Evolutionary conservation across 164 flowering plant species (phyloP).

Genomic region (Annona cherimola): DNA sequence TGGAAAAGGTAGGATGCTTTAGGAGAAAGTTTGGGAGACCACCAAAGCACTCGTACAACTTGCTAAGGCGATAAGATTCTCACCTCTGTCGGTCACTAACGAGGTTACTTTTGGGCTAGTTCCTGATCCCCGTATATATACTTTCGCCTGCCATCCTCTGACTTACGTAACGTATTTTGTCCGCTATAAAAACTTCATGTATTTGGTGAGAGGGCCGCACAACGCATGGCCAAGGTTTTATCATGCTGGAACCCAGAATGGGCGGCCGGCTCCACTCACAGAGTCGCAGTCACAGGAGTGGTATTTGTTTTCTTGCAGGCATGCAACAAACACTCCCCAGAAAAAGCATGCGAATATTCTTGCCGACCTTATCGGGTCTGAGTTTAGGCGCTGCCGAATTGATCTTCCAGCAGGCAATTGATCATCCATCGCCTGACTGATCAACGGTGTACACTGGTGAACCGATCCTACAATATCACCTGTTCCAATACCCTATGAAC

Average conservation of each 20-base stretch:
- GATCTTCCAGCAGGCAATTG: neutral
- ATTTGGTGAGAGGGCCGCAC: too few species aligned
- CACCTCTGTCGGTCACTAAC: neutral
- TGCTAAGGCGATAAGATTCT: neutral
- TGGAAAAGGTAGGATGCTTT: neutral
- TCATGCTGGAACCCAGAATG: neutral
- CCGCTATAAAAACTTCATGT: neutral
- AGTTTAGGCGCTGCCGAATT: slow-evolving; percentile 14
- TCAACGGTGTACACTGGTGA: too few species aligned
- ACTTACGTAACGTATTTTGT: too few species aligned
- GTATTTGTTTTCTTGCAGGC: neutral
- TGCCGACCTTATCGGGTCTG: slow-evolving; percentile 38
- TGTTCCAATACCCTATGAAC: too few species aligned
- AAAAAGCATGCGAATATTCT: slow-evolving; percentile 18
- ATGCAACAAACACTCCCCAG: slow-evolving; percentile 16
- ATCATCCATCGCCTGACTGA: neutral
- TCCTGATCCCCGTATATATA: too few species aligned
- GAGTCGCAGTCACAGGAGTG: neutral
- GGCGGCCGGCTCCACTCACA: neutral
- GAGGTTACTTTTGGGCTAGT: too few species aligned
- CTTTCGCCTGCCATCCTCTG: too few species aligned
- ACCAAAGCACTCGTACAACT: slow-evolving; percentile 11
- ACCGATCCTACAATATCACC: too few species aligned
- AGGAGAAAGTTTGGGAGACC: slow-evolving; percentile 1
- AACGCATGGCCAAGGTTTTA: too few species aligned